Percentiles rank a stretch among this genome's conserved stretches.
phyloP scores from a whole-genome alignment of 768 basidiomycete genomes.

The Suillus lakei region DNA sequence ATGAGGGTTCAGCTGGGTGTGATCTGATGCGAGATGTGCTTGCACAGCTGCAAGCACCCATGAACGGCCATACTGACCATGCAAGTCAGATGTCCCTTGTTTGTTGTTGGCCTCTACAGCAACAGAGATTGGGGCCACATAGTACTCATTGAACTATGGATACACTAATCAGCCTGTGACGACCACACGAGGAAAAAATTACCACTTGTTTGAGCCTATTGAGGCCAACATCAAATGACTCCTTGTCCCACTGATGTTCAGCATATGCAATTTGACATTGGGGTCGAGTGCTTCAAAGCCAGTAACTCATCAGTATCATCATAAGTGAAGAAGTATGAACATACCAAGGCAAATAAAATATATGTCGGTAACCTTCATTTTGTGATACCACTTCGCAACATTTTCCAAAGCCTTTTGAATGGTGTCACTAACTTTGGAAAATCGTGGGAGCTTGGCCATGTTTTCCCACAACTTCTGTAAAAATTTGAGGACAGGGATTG shows the following conservation, averaged over 20 bases:
- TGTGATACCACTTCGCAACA: constrained; percentile 19
- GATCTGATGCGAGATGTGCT: background rate
- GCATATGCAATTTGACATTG: constrained; percentile 2
- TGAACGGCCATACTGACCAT: background rate
- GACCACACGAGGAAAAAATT: too few relatives aligned
- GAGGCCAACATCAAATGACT: background rate
- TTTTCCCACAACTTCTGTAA: background rate
- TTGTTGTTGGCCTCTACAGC: background rate
- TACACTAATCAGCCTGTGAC: background rate
- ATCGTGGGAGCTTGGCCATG: background rate
- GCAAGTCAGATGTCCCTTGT: background rate
- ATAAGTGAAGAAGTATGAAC: background rate
- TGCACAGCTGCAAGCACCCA: constrained; percentile 3
- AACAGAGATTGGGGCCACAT: background rate
- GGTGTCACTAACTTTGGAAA: background rate
- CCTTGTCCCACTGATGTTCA: background rate
- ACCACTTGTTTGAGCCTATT: background rate
- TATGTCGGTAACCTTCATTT: background rate
- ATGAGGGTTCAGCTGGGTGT: background rate
- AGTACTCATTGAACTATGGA: background rate
- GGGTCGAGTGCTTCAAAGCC: constrained; percentile 1
- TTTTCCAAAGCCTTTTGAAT: constrained; percentile 7
- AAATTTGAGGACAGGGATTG: background rate
- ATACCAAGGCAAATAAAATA: background rate
- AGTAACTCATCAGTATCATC: background rate